Conservation (phyloP, 23 red algal species). For the Gracilaria gracilis region DNA sequence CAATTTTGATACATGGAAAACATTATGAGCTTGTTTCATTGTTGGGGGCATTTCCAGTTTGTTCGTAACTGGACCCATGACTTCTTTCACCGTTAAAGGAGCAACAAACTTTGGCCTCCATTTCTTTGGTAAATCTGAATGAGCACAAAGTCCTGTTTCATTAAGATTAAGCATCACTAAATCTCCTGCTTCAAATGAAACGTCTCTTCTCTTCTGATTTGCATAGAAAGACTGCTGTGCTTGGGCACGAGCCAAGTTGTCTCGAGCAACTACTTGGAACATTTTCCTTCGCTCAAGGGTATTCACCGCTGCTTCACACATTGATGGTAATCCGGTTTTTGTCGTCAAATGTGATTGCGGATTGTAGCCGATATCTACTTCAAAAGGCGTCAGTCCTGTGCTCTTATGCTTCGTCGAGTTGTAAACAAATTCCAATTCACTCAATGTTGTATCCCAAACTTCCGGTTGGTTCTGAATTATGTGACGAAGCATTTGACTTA, state of each 20-base stretch:
- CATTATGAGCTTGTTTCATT: slow-evolving; percentile 46
- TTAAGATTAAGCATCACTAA: slow-evolving; percentile 18
- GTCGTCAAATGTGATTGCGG: slow-evolving; percentile 8
- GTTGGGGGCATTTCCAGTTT: slow-evolving; percentile 35
- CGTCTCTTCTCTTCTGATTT: slow-evolving; percentile 22
- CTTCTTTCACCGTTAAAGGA: not conserved
- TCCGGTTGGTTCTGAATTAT: slow-evolving; percentile 4
- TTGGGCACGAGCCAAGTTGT: not conserved
- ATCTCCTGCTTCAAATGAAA: not conserved
- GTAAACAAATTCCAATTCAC: slow-evolving; percentile 15
- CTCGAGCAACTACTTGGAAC: not conserved
- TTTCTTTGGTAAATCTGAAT: slow-evolving; percentile 30
- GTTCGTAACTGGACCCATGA: slow-evolving; percentile 29
- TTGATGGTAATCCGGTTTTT: not conserved
- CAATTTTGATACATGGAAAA: slow-evolving; percentile 46
- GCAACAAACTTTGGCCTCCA: slow-evolving; percentile 36
- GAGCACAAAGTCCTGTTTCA: not conserved
- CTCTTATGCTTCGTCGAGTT: slow-evolving; percentile 17
- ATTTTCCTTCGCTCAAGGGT: not conserved
- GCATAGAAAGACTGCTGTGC: slow-evolving; percentile 21
- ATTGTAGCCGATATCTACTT: slow-evolving; percentile 26
- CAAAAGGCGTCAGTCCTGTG: slow-evolving; percentile 33
- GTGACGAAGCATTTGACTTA: not conserved
- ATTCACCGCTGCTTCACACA: not conserved
- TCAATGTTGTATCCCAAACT: not conserved